Conservation (phyloP, 2,329 filamentous ascomycete genomes). For the Colletotrichum magnum region DNA sequence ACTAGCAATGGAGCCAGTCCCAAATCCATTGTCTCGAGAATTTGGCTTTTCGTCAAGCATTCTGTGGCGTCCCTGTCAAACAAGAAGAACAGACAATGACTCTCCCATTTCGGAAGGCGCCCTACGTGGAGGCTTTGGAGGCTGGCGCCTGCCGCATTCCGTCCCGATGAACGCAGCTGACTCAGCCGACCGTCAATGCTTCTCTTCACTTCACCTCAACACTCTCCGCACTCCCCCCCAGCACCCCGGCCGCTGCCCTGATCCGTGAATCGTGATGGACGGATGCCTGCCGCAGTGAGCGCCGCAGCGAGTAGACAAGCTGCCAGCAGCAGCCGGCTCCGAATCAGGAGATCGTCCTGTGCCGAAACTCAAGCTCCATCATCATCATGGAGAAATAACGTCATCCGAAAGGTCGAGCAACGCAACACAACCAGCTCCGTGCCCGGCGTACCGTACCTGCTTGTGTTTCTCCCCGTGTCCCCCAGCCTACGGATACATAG, state of each 20-base stretch:
- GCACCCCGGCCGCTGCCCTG: background rate
- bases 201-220: constrained; percentile 14
- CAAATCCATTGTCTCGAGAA: background rate
- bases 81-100: constrained; percentile 15
- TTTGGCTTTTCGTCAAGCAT: constrained; percentile 23
- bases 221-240: background rate
- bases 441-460: background rate
- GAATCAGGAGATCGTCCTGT: constrained; percentile 20
- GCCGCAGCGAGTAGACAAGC: background rate
- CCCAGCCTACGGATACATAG: too few relatives aligned
- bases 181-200: constrained; percentile 19
- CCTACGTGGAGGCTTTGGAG: too few relatives aligned
- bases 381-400: constrained; percentile 30
- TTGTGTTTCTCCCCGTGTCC: constrained; percentile 1
- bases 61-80: constrained; percentile 16
- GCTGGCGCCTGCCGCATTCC: too few relatives aligned
- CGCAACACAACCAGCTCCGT: constrained; percentile 4
- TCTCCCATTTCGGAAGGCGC: constrained; percentile 4
- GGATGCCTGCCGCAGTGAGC: background rate
- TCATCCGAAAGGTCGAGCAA: constrained; percentile 28
- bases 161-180: constrained; percentile 5
- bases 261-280: constrained; percentile 6
- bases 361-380: constrained; percentile 21
- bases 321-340: background rate
- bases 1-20: too few relatives aligned